Conservation (phyloP, 2,329 filamentous ascomycete genomes). For the Graphiopsis chlorocephala region DNA sequence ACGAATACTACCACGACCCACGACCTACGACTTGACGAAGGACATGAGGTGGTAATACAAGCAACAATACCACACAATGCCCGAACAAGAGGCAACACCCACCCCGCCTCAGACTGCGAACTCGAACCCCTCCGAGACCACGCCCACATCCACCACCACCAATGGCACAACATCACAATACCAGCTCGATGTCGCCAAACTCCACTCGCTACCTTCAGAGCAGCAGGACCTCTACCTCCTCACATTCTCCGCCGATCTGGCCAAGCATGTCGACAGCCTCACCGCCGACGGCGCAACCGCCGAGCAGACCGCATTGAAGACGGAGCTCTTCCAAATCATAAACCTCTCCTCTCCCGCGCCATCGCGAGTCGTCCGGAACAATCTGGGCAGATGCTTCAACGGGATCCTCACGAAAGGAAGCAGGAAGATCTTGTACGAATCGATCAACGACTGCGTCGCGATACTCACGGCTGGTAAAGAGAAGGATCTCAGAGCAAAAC, state of each 20-base stretch:
- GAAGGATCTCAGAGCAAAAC: constrained; percentile 73
- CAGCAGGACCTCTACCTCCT: constrained; percentile 95
- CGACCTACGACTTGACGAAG: not conserved
- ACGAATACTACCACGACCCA: not conserved
- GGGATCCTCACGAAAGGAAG: constrained; percentile 82
- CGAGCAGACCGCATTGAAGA: constrained; percentile 89
- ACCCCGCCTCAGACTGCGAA: not conserved
- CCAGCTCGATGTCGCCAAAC: constrained; percentile 82
- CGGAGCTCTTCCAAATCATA: constrained; percentile 90
- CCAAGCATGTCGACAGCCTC: constrained; percentile 73
- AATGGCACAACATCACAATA: not conserved
- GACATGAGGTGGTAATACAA: constrained; percentile 11
- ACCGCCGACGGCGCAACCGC: constrained; percentile 76
- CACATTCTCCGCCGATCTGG: constrained; percentile 79
- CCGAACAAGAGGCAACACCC: constrained; percentile 2
- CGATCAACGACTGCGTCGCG: constrained; percentile 79
- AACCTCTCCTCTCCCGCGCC: constrained; percentile 77
- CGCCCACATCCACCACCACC: not conserved
- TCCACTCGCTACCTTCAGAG: constrained; percentile 84
- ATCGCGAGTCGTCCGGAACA: constrained; percentile 85
- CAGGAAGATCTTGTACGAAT: constrained; percentile 88
- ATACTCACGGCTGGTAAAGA: constrained; percentile 78
- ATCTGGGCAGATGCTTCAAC: constrained; percentile 78
- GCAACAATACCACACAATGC: constrained; percentile 4
- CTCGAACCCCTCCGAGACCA: not conserved